Percentiles rank a stretch among this genome's conserved stretches.
These are phyloP conservation scores for Umbilicaria muhlenbergii DNA, from an alignment of 495 filamentous ascomycete species.

Conservation along the genomic window DNA sequence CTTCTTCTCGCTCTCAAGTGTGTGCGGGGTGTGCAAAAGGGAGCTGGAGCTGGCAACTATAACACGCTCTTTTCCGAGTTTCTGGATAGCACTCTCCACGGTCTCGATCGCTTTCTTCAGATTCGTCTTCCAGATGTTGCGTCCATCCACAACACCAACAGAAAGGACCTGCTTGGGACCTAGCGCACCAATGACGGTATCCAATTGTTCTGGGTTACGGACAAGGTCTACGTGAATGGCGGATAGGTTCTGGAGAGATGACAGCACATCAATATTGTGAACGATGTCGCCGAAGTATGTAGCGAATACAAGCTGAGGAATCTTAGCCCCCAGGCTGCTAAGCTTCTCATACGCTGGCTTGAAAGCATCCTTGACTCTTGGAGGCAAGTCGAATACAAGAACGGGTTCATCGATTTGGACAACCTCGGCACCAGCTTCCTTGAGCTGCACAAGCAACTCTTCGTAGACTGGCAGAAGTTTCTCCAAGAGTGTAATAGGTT, in stretches of 20 bases:
- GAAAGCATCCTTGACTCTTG: slow-evolving; percentile 88
- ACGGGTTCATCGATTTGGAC: slow-evolving; percentile 98
- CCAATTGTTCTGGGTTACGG: slow-evolving; percentile 92
- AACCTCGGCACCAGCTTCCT: slow-evolving; percentile 83
- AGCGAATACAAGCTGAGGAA: slow-evolving; percentile 69
- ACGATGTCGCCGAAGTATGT: slow-evolving; percentile 99
- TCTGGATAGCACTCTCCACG: slow-evolving; percentile 76
- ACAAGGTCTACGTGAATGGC: slow-evolving; percentile 90
- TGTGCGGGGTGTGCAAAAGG: slow-evolving; percentile 95
- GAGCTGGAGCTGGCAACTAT: slow-evolving; percentile 93
- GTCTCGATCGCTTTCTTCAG: slow-evolving; percentile 78
- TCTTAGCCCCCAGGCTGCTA: slow-evolving; percentile 52
- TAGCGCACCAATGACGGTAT: slow-evolving; percentile 56
- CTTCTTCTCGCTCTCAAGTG: slow-evolving; percentile 92
- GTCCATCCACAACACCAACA: slow-evolving; percentile 88
- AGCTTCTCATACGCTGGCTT: slow-evolving; percentile 92
- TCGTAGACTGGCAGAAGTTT: slow-evolving; percentile 86
- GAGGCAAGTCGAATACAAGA: slow-evolving; percentile 79
- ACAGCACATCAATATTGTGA: slow-evolving; percentile 87
- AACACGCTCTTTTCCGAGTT: slow-evolving; percentile 89
- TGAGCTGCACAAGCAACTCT: slow-evolving; percentile 78
- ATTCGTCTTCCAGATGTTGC: slow-evolving; percentile 99
- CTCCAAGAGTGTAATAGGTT: slow-evolving; percentile 82
- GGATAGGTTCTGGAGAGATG: slow-evolving; percentile 49
- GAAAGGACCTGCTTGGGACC: slow-evolving; percentile 81